Conservation (phyloP, 2,329 filamentous ascomycete genomes). For the Neoarthrinium moseri region DNA sequence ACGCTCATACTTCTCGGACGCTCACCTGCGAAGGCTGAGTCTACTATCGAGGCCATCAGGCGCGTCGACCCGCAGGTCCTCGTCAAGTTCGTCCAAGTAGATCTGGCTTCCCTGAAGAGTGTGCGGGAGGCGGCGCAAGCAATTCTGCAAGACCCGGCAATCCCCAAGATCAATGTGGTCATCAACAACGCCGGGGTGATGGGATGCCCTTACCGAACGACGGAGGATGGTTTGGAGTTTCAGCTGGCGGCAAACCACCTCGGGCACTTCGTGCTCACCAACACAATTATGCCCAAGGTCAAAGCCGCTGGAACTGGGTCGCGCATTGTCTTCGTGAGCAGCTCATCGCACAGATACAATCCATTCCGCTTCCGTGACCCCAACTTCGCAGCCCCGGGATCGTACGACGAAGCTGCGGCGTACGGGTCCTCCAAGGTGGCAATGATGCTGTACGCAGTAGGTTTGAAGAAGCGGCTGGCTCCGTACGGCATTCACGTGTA, state of each 20-base stretch:
- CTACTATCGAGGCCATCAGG: conserved; percentile 26
- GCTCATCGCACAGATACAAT: conserved; percentile 19
- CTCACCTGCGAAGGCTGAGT: conserved; percentile 21
- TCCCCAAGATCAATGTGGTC: conserved; percentile 24
- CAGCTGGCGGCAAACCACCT: conserved; percentile 33
- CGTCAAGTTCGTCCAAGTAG: conserved; percentile 25
- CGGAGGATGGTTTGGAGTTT: conserved; percentile 29
- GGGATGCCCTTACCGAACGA: conserved; percentile 31
- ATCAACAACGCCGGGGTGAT: conserved; percentile 41
- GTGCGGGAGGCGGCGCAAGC: conserved; percentile 27
- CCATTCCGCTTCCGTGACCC: conserved; percentile 26
- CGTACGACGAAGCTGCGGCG: conserved; percentile 32
- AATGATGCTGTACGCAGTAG: conserved; percentile 40
- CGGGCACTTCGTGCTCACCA: conserved; percentile 30
- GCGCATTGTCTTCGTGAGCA: conserved; percentile 20
- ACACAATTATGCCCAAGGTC: conserved; percentile 25
- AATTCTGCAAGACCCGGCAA: conserved; percentile 26
- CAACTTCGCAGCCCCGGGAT: conserved; percentile 22
- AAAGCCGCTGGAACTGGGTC: conserved; percentile 17
- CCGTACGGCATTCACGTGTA: conserved; percentile 31
- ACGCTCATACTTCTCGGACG: conserved; percentile 28
- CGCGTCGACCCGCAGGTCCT: conserved; percentile 16
- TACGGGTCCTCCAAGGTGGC: conserved; percentile 46
- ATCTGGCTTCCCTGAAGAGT: conserved; percentile 27
- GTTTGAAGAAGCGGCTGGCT: conserved; percentile 29